These are phyloP conservation scores for Ophiostoma novo-ulmi DNA, from an alignment of 2,329 filamentous ascomycete genomes.

Conservation along the genomic window DNA sequence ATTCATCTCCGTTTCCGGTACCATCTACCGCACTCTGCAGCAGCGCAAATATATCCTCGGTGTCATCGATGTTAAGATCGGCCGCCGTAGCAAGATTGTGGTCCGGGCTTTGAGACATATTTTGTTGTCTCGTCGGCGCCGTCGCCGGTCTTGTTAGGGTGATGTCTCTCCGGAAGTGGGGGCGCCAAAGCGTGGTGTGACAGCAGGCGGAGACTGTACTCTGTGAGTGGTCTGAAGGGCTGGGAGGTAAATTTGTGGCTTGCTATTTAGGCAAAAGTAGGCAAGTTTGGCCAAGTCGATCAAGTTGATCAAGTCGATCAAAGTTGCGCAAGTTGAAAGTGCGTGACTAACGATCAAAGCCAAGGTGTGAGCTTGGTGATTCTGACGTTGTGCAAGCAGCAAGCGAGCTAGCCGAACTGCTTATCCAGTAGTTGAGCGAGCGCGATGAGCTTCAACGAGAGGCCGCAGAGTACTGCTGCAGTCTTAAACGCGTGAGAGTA, in stretches of 20 bases:
- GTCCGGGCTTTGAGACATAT: slow-evolving; percentile 1
- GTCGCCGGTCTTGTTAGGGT: slow-evolving; percentile 2
- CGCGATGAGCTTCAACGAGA: too few relatives aligned
- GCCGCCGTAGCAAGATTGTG: slow-evolving; percentile 25
- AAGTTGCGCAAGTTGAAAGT: neutral
- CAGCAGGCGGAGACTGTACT: slow-evolving; percentile 1
- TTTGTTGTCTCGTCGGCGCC: neutral
- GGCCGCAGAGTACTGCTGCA: too few relatives aligned
- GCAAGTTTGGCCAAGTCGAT: neutral
- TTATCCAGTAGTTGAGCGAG: neutral
- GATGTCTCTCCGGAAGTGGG: slow-evolving; percentile 3
- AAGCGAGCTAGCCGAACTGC: neutral
- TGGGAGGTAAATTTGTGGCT: neutral
- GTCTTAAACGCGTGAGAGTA: neutral
- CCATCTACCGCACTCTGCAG: slow-evolving; percentile 4
- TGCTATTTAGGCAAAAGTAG: neutral
- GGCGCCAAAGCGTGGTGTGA: slow-evolving; percentile 3
- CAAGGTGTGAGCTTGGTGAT: neutral
- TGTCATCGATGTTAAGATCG: slow-evolving; percentile 7
- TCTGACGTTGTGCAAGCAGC: neutral
- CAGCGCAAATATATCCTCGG: neutral
- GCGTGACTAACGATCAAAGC: neutral
- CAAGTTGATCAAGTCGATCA: neutral
- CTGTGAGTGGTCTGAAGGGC: too few relatives aligned
- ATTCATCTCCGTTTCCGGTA: slow-evolving; percentile 11